Evolutionary conservation across 257 asterid genomes (phyloP).

Genomic region (Petunia axillaris): DNA sequence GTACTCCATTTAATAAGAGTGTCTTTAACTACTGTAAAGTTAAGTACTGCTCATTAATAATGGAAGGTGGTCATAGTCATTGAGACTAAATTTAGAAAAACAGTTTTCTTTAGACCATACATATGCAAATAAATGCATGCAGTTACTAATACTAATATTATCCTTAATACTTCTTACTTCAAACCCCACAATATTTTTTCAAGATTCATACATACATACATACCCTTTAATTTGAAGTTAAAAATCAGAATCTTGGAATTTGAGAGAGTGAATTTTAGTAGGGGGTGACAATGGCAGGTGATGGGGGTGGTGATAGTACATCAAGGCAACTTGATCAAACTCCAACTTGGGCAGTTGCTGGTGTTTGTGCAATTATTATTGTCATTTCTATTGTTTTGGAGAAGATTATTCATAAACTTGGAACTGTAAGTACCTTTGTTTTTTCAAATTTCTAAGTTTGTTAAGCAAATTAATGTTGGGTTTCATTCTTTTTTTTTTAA

Average conservation of each 20-base stretch:
- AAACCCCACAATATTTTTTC: background rate
- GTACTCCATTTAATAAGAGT: too few species aligned
- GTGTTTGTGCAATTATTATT: constrained; percentile 76
- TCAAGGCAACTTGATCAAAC: constrained; percentile 69
- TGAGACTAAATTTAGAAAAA: too few species aligned
- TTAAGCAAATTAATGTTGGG: too few species aligned
- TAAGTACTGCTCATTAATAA: too few species aligned
- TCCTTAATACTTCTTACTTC: background rate
- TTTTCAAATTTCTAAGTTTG: too few species aligned
- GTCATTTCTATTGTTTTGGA: constrained; percentile 72
- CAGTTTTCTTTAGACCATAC: too few species aligned
- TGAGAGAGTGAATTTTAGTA: background rate
- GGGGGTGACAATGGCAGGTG: constrained; percentile 59
- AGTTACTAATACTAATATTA: too few species aligned
- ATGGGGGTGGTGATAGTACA: constrained; percentile 22
- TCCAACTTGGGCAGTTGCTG: constrained; percentile 94
- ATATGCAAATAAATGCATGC: too few species aligned
- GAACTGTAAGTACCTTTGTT: constrained; percentile 47
- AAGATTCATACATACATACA: background rate
- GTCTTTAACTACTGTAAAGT: too few species aligned
- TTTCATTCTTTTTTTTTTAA: too few species aligned
- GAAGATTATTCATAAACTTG: constrained; percentile 76
- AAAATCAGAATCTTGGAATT: background rate
- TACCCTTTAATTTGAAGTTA: background rate
- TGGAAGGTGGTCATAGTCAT: too few species aligned